Evolutionary conservation across 177 flowering plant genomes (phyloP).

Genomic region (Telopea speciosissima): DNA sequence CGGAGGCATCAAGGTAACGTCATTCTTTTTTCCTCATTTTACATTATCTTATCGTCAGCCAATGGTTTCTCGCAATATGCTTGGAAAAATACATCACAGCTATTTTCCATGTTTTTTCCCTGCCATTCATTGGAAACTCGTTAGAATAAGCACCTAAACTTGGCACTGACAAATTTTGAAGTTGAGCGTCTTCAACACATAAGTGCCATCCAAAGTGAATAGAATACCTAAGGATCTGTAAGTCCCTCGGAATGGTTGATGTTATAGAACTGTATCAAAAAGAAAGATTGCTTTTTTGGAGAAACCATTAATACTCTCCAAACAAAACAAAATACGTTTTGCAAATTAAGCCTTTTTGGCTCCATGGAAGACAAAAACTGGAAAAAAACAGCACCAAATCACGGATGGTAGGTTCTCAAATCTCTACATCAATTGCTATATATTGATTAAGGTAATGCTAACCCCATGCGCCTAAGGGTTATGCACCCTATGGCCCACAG

Average conservation of each 20-base stretch:
- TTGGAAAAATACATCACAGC: background rate
- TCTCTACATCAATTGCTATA: background rate
- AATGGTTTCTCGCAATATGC: background rate
- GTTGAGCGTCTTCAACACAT: background rate
- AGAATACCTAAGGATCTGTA: background rate
- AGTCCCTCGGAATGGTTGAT: background rate
- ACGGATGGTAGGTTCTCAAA: background rate
- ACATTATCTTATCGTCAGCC: background rate
- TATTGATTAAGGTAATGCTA: background rate
- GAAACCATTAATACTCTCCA: too few species aligned
- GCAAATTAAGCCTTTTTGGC: too few species aligned
- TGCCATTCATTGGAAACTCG: slow-evolving; percentile 10
- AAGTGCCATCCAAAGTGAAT: background rate
- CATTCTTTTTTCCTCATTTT: background rate
- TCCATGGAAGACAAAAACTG: too few species aligned
- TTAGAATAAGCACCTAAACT: background rate
- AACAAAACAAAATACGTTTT: too few species aligned
- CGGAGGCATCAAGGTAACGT: background rate
- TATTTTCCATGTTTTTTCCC: slow-evolving; percentile 17
- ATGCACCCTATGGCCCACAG: too few species aligned
- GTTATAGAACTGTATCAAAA: background rate
- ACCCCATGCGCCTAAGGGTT: background rate
- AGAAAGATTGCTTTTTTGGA: too few species aligned
- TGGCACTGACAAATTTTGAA: background rate
- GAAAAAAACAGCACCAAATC: background rate